Evolutionary conservation across 164 flowering plant genomes (phyloP).

Genomic region (Berberis vulgaris): DNA sequence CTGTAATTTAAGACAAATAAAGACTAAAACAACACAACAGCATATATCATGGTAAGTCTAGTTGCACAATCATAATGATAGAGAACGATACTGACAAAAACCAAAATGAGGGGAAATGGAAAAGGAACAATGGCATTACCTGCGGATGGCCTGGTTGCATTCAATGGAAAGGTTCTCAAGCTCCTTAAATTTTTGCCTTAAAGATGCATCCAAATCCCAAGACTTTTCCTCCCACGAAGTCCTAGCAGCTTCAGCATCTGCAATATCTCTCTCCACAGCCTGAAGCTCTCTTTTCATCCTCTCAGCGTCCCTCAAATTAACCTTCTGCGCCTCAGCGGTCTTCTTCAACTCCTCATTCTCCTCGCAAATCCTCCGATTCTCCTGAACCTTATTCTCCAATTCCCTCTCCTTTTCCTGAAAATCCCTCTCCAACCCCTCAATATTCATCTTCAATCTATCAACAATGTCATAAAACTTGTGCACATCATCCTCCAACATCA

Average conservation of each 20-base stretch:
- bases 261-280: slow-evolving; percentile 77
- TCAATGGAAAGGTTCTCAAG: slow-evolving; percentile 56
- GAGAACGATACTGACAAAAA: not conserved
- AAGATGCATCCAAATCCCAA: slow-evolving; percentile 54
- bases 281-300: slow-evolving; percentile 89
- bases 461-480: slow-evolving; percentile 53
- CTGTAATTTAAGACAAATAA: not conserved
- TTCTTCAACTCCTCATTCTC: slow-evolving; percentile 83
- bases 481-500: slow-evolving; percentile 53
- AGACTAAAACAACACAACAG: not conserved
- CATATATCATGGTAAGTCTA: not conserved
- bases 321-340: slow-evolving; percentile 53
- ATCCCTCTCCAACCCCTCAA: slow-evolving; percentile 30
- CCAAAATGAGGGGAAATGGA: not conserved
- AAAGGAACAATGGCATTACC: slow-evolving; percentile 17
- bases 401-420: slow-evolving; percentile 64
- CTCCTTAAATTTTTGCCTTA: slow-evolving; percentile 58
- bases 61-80: not conserved
- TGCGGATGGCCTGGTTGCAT: slow-evolving; percentile 66
- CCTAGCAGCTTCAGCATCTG: slow-evolving; percentile 60
- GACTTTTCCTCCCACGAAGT: slow-evolving; percentile 75
- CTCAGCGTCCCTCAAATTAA: slow-evolving; percentile 76
- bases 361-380: slow-evolving; percentile 41
- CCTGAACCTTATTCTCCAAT: slow-evolving; percentile 42
- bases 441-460: slow-evolving; percentile 25